Conservation (phyloP, 495 filamentous ascomycete species). For the Hyphodiscus hymeniophilus region DNA sequence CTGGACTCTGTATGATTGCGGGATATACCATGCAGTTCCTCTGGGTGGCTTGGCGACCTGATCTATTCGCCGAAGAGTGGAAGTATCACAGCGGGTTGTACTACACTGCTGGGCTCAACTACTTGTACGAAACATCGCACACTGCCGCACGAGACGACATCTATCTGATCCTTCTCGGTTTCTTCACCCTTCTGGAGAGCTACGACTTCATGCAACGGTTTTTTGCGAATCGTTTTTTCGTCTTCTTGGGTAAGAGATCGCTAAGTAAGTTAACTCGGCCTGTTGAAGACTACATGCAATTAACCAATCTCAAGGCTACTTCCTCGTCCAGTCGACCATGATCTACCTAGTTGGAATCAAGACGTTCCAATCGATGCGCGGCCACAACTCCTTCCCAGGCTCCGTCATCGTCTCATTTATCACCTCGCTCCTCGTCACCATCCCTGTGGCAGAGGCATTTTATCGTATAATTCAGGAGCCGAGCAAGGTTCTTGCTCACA, state of each 20-base stretch:
- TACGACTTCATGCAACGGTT: background rate
- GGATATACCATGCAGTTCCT: slow-evolving; percentile 7
- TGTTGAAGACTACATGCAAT: background rate
- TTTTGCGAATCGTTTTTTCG: slow-evolving; percentile 1
- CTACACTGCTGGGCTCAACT: background rate
- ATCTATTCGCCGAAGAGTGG: background rate
- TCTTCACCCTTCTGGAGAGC: slow-evolving; percentile 6
- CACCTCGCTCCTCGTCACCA: background rate
- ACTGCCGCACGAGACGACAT: slow-evolving; percentile 7
- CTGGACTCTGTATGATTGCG: background rate
- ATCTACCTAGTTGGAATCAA: slow-evolving; percentile 9
- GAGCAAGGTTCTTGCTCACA: background rate
- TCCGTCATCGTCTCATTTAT: background rate
- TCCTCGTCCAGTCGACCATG: slow-evolving; percentile 6
- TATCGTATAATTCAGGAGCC: background rate
- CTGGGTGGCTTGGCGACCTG: background rate
- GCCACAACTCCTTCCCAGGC: background rate
- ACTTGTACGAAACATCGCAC: background rate
- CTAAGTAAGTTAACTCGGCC: background rate
- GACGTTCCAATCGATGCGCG: background rate
- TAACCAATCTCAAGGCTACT: slow-evolving; percentile 2
- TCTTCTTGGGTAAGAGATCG: slow-evolving; percentile 2
- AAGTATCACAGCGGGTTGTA: slow-evolving; percentile 2
- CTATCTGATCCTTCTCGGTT: slow-evolving; percentile 6
- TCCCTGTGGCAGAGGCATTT: background rate